Percentiles rank a stretch among this genome's conserved stretches.
These are phyloP conservation scores for Penicillium maclennaniae DNA, from an alignment of 495 filamentous ascomycete species.

Conservation along the genomic window DNA sequence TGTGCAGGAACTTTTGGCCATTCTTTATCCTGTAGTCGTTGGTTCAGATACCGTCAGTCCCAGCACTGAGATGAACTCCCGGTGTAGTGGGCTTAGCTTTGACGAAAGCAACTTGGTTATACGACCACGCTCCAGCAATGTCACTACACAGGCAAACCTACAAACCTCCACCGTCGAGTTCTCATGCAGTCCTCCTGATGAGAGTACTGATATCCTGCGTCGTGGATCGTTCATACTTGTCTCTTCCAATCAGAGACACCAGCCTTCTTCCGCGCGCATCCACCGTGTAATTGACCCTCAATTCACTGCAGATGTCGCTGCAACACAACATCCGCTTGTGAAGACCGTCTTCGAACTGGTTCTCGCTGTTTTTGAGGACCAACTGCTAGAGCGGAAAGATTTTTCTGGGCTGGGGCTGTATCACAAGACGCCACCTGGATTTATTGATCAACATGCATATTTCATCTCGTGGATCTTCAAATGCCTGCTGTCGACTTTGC, in stretches of 20 bases:
- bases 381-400: constrained; percentile 78
- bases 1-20: constrained; percentile 67
- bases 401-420: constrained; percentile 87
- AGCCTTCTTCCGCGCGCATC: constrained; percentile 57
- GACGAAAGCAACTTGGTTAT: constrained; percentile 82
- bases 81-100: constrained; percentile 74
- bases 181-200: constrained; percentile 38
- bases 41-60: constrained; percentile 77
- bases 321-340: constrained; percentile 64
- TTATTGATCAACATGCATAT: constrained; percentile 87
- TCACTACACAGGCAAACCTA: constrained; percentile 53
- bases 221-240: constrained; percentile 86
- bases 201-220: constrained; percentile 55
- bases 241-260: constrained; percentile 59
- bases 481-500: constrained; percentile 67
- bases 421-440: constrained; percentile 85
- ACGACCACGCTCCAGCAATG: constrained; percentile 59
- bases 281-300: constrained; percentile 50
- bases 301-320: constrained; percentile 38
- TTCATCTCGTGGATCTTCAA: constrained; percentile 88
- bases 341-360: constrained; percentile 72
- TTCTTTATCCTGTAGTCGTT: constrained; percentile 80
- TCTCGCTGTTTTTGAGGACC: constrained; percentile 74
- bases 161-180: constrained; percentile 63
- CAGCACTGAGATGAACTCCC: constrained; percentile 76